Conservation (phyloP, 371 early-diverging fungal genomes). For the Conidiobolus incongruus region DNA sequence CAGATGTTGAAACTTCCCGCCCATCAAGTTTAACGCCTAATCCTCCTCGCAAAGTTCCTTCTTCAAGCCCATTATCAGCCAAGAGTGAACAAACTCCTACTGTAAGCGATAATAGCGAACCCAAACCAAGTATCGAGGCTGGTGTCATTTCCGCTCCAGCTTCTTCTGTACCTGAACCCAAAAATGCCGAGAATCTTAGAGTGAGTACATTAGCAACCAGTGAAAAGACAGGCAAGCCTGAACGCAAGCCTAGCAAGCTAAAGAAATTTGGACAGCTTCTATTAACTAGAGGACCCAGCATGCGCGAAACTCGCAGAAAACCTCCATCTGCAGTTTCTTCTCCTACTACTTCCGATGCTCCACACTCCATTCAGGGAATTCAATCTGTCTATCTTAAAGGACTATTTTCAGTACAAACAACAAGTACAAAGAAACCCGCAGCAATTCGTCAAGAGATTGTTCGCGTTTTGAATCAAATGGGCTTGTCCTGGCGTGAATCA, state of each 20-base stretch:
- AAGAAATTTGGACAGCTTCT: background rate
- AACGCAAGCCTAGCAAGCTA: slow-evolving; percentile 1
- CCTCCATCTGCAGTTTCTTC: background rate
- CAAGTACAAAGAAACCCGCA: slow-evolving; percentile 42
- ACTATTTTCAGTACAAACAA: slow-evolving; percentile 49
- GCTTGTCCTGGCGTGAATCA: slow-evolving; percentile 33
- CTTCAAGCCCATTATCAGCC: too few species aligned
- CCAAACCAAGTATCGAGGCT: too few species aligned
- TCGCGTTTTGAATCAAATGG: slow-evolving; percentile 26
- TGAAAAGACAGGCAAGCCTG: too few species aligned
- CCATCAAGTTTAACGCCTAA: too few species aligned
- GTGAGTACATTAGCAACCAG: too few species aligned
- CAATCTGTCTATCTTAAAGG: slow-evolving; percentile 53
- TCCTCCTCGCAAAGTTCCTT: too few species aligned
- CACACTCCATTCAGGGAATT: background rate
- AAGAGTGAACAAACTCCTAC: too few species aligned
- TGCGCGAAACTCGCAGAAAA: background rate
- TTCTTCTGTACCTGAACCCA: too few species aligned
- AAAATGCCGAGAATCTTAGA: too few species aligned
- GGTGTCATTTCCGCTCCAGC: too few species aligned
- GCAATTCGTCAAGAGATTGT: slow-evolving; percentile 48
- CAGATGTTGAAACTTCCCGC: too few species aligned
- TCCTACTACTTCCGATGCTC: slow-evolving; percentile 6
- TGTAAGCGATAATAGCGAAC: too few species aligned
- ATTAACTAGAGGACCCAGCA: background rate